Conservation (phyloP, 2,329 filamentous ascomycete genomes). For the Metarhizium rileyi region DNA sequence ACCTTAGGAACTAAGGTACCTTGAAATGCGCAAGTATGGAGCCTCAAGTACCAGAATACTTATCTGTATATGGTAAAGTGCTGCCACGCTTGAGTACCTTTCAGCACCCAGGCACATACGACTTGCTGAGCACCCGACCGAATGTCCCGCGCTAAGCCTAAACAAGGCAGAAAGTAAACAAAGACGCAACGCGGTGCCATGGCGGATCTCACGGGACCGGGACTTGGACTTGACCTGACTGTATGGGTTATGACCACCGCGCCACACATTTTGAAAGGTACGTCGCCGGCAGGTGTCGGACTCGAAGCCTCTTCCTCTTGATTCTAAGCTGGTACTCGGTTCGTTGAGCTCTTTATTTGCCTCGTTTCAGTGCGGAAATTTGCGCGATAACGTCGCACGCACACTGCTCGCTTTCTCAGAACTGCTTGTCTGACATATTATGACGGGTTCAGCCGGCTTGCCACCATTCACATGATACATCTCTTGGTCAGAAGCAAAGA, state of each 20-base stretch:
- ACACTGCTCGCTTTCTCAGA: background rate
- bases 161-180: constrained; percentile 33
- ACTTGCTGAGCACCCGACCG: too few relatives aligned
- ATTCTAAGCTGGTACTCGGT: background rate
- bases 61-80: too few relatives aligned
- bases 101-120: too few relatives aligned
- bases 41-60: too few relatives aligned
- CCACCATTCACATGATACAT: background rate
- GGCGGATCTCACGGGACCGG: background rate
- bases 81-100: too few relatives aligned
- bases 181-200: constrained; percentile 19
- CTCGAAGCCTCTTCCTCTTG: background rate
- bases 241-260: too few relatives aligned
- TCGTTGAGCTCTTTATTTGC: background rate
- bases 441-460: too few relatives aligned
- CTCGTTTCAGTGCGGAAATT: background rate
- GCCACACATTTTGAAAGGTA: background rate
- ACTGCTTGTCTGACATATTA: too few relatives aligned
- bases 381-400: background rate
- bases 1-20: background rate
- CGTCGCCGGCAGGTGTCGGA: background rate
- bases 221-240: too few relatives aligned
- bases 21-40: too few relatives aligned
- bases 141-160: constrained; percentile 19
- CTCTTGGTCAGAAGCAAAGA: background rate